Conservation (phyloP, 2,329 filamentous ascomycete genomes). For the Hirsutella minnesotensis region DNA sequence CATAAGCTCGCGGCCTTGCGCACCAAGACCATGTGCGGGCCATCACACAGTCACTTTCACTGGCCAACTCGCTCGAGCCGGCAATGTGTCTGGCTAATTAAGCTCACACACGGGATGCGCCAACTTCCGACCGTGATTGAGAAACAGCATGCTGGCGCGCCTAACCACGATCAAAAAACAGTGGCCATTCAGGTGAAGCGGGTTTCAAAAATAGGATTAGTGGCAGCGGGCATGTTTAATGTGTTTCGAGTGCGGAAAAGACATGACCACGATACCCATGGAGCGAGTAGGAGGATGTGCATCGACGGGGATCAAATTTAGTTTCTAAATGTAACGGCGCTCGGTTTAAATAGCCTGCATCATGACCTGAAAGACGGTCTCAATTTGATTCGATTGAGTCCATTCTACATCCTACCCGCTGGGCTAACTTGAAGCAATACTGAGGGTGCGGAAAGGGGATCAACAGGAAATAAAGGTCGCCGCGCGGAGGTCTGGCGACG, state of each 20-base stretch:
- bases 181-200: no score
- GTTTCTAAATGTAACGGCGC: slow-evolving; percentile 3
- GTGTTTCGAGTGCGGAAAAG: neutral
- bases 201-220: no score
- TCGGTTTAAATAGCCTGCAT: slow-evolving; percentile 3
- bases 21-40: no score
- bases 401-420: slow-evolving; percentile 1
- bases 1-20: no score
- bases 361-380: neutral
- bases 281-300: slow-evolving; percentile 4
- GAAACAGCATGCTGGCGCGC: no score
- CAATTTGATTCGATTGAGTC: neutral
- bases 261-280: slow-evolving; percentile 4
- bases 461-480: slow-evolving; percentile 1
- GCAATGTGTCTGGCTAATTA: no score
- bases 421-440: no score
- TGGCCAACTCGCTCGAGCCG: no score
- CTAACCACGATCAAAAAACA: no score
- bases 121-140: no score
- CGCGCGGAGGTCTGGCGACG: neutral
- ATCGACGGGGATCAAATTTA: slow-evolving; percentile 5
- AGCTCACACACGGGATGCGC: no score
- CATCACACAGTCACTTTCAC: no score
- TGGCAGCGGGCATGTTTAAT: neutral
- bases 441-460: neutral